Evolutionary conservation across 768 basidiomycete genomes (phyloP).

Genomic region (Sistotremastrum suecicum): DNA sequence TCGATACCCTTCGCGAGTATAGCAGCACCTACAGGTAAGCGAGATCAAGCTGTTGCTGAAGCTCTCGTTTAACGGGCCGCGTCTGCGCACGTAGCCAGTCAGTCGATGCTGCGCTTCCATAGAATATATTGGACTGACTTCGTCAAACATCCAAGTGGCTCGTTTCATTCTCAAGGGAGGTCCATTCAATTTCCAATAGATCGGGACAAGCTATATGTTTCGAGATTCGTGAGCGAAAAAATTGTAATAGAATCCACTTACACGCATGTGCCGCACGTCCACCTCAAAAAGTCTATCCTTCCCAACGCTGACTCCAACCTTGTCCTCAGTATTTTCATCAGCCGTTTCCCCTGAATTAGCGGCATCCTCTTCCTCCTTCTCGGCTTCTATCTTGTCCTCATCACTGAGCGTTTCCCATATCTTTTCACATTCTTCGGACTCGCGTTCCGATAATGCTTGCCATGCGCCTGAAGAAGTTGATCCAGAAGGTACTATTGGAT

Average conservation of each 20-base stretch:
- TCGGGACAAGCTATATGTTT: slow-evolving; percentile 17
- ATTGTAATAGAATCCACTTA: background rate
- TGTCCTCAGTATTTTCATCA: slow-evolving; percentile 8
- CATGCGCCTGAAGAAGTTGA: slow-evolving; percentile 6
- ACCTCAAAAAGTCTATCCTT: slow-evolving; percentile 16
- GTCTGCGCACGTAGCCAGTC: slow-evolving; percentile 7
- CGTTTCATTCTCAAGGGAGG: slow-evolving; percentile 21
- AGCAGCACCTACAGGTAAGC: background rate
- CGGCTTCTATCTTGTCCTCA: background rate
- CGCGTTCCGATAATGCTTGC: slow-evolving; percentile 12
- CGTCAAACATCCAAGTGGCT: slow-evolving; percentile 25
- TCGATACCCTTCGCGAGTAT: slow-evolving; percentile 2
- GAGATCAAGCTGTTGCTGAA: background rate
- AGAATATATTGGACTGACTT: slow-evolving; percentile 10
- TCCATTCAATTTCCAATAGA: slow-evolving; percentile 25
- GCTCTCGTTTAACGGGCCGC: slow-evolving; percentile 13
- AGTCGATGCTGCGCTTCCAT: background rate
- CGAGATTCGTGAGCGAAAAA: background rate
- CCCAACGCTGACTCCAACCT: slow-evolving; percentile 11
- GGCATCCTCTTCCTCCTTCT: background rate
- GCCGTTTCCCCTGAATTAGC: slow-evolving; percentile 3
- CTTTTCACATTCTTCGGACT: slow-evolving; percentile 13
- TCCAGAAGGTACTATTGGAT: slow-evolving; percentile 6
- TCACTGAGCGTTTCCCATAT: slow-evolving; percentile 11
- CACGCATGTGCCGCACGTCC: slow-evolving; percentile 14